phyloP scores from a whole-genome alignment of 495 filamentous ascomycete species.

The Hypoxylon cercidicola region DNA sequence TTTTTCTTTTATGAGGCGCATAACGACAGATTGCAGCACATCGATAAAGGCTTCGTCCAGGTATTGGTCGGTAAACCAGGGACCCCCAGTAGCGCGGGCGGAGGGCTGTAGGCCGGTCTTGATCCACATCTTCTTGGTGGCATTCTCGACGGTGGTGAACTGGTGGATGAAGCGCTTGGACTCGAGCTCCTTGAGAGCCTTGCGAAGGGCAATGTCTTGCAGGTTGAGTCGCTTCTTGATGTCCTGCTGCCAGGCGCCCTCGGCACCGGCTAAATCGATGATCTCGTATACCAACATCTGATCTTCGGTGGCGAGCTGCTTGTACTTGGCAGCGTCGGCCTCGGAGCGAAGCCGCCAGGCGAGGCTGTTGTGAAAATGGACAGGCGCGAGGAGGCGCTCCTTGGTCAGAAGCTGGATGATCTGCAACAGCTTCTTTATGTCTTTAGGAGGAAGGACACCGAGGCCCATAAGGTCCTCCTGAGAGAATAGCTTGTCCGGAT shows the following conservation, averaged over 20 bases:
- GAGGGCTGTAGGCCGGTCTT: conserved; percentile 79
- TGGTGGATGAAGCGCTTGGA: conserved; percentile 64
- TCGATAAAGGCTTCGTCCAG: conserved; percentile 89
- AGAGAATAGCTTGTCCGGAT: conserved; percentile 66
- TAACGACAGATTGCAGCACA: conserved; percentile 70
- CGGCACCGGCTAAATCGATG: conserved; percentile 81
- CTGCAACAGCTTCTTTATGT: conserved; percentile 65
- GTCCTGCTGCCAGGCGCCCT: conserved; percentile 88
- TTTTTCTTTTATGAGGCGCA: conserved; percentile 72
- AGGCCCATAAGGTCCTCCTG: conserved; percentile 74
- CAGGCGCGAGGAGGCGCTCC: conserved; percentile 73
- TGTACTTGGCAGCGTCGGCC: conserved; percentile 80
- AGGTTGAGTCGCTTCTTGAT: conserved; percentile 79
- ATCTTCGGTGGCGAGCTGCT: conserved; percentile 68
- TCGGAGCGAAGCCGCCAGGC: conserved; percentile 74
- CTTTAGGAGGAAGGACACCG: conserved; percentile 67
- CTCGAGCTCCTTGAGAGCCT: conserved; percentile 80
- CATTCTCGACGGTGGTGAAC: conserved; percentile 72
- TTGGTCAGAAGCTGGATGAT: conserved; percentile 71
- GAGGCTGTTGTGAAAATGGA: conserved; percentile 62
- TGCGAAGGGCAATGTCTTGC: conserved; percentile 79
- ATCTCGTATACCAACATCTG: conserved; percentile 84
- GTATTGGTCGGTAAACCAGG: conserved; percentile 90
- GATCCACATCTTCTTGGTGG: conserved; percentile 83
- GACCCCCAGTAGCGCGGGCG: conserved; percentile 89